Percentiles rank a stretch among this genome's conserved stretches.
phyloP scores from a whole-genome alignment of 2,329 filamentous ascomycete species.

The Penicillium sp. region DNA sequence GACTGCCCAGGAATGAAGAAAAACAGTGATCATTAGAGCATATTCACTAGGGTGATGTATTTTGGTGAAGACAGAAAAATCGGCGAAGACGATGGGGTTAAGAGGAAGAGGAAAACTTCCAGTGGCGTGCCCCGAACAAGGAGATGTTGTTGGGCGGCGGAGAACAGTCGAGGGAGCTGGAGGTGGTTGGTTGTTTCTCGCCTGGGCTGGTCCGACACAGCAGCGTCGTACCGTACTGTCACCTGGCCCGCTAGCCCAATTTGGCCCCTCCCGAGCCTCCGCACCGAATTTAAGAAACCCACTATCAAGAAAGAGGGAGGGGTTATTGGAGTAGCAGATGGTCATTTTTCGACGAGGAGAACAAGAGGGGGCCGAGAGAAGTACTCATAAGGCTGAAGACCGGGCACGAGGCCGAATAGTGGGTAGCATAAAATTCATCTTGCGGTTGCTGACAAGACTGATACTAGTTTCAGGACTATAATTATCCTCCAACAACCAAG shows the following conservation, averaged over 20 bases:
- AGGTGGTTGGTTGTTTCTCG: constrained; percentile 28
- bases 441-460: background rate
- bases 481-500: background rate
- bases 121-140: constrained; percentile 36
- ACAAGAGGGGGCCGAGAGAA: constrained; percentile 8
- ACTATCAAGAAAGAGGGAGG: background rate
- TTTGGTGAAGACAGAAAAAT: constrained; percentile 10
- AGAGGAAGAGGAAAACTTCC: constrained; percentile 19
- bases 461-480: background rate
- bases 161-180: constrained; percentile 26
- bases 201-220: constrained; percentile 14
- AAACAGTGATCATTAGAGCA: constrained; percentile 26
- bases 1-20: constrained; percentile 25
- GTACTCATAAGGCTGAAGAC: background rate
- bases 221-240: constrained; percentile 9
- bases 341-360: background rate
- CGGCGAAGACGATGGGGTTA: background rate
- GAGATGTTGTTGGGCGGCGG: constrained; percentile 33
- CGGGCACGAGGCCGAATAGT: background rate
- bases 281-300: constrained; percentile 13
- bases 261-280: constrained; percentile 23
- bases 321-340: background rate
- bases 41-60: constrained; percentile 18
- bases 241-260: constrained; percentile 23
- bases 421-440: background rate